These are phyloP conservation scores for Xylaria digitata DNA, from an alignment of 2,329 filamentous ascomycete genomes.

Conservation along the genomic window DNA sequence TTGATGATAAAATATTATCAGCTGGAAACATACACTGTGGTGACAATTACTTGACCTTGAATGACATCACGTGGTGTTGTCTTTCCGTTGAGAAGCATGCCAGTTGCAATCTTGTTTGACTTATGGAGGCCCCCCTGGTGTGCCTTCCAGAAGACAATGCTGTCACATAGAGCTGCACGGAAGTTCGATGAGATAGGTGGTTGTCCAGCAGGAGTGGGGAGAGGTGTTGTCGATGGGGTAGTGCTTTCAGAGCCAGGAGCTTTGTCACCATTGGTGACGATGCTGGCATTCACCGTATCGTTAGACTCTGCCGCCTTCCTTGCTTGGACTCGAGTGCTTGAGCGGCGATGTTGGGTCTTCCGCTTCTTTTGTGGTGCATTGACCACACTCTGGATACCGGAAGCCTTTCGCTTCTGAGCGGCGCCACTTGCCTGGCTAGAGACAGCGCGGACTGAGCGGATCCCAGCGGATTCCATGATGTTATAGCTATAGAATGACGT, in stretches of 20 bases:
- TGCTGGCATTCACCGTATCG: not conserved
- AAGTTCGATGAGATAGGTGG: constrained; percentile 67
- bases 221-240: not conserved
- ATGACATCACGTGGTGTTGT: constrained; percentile 67
- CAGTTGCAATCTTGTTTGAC: constrained; percentile 60
- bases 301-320: not conserved
- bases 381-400: not conserved
- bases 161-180: constrained; percentile 71
- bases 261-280: not conserved
- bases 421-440: no score
- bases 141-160: constrained; percentile 70
- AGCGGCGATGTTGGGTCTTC: not conserved
- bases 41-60: constrained; percentile 70
- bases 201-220: constrained; percentile 25
- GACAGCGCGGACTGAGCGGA: not conserved
- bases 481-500: not conserved
- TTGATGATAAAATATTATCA: no score
- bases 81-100: constrained; percentile 69
- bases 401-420: constrained; percentile 23
- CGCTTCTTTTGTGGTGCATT: constrained; percentile 8
- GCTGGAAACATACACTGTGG: constrained; percentile 63
- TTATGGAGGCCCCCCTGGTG: constrained; percentile 71
- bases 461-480: constrained; percentile 16
- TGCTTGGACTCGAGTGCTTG: not conserved
- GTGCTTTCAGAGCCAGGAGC: not conserved